Conservation (phyloP, 495 filamentous ascomycete genomes). For the Penicillium taxi region DNA sequence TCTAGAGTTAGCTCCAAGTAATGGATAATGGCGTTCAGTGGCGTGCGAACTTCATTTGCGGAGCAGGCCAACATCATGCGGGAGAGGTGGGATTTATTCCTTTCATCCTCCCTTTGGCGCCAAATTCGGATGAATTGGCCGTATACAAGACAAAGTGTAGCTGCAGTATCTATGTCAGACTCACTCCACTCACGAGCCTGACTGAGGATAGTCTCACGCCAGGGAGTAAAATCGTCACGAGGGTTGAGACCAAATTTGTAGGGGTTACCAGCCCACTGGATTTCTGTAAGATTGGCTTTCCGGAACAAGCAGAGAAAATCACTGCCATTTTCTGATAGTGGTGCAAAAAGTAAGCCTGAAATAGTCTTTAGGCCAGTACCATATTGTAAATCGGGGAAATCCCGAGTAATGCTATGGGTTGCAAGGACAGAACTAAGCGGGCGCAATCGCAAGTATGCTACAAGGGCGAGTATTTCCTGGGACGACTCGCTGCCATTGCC, state of each 20-base stretch:
- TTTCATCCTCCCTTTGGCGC: slow-evolving; percentile 73
- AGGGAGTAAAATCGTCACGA: slow-evolving; percentile 19
- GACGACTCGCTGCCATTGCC: slow-evolving; percentile 59
- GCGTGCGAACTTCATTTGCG: slow-evolving; percentile 84
- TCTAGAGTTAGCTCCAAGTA: slow-evolving; percentile 87
- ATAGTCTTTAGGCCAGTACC: slow-evolving; percentile 66
- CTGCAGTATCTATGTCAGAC: slow-evolving; percentile 64
- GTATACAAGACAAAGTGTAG: slow-evolving; percentile 78
- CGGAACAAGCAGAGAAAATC: slow-evolving; percentile 91
- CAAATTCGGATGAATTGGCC: slow-evolving; percentile 83
- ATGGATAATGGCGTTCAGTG: slow-evolving; percentile 87
- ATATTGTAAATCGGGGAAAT: slow-evolving; percentile 76
- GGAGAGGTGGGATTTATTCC: slow-evolving; percentile 71
- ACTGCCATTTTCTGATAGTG: slow-evolving; percentile 58
- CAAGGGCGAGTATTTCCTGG: slow-evolving; percentile 75
- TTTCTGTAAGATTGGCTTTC: slow-evolving; percentile 61
- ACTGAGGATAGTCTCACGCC: slow-evolving; percentile 18
- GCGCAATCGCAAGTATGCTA: slow-evolving; percentile 73
- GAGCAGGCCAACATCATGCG: slow-evolving; percentile 74
- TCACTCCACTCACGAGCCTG: slow-evolving; percentile 30
- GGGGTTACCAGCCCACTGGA: slow-evolving; percentile 86
- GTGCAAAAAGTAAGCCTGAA: slow-evolving; percentile 72
- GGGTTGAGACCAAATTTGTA: slow-evolving; percentile 50
- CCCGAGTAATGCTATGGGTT: slow-evolving; percentile 61
- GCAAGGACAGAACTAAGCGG: slow-evolving; percentile 64